Percentiles rank a stretch among this genome's conserved stretches.
These are phyloP conservation scores for Rutstroemia sp. DNA, from an alignment of 2,329 filamentous ascomycete species.

Conservation along the genomic window DNA sequence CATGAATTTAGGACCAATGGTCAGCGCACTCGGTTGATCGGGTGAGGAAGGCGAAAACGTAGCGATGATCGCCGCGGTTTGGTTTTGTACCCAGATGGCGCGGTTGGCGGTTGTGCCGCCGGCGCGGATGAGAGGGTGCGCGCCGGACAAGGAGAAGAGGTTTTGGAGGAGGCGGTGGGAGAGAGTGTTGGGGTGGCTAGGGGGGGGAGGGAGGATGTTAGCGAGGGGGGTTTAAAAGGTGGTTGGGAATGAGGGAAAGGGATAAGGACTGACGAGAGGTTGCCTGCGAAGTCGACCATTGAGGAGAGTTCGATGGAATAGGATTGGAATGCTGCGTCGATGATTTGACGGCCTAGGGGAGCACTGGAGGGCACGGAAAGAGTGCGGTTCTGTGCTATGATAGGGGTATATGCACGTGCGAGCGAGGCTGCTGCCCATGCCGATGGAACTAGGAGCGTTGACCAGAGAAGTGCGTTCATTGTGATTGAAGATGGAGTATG, in stretches of 20 bases:
- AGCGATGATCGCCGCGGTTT: neutral
- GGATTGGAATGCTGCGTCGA: constrained; percentile 8
- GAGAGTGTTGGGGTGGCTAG: neutral
- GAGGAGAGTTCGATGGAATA: constrained; percentile 13
- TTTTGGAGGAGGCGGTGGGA: neutral
- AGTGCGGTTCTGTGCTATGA: neutral
- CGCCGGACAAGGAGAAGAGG: neutral
- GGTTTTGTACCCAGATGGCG: neutral
- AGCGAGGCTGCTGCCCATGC: too few relatives aligned
- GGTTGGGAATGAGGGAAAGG: too few relatives aligned
- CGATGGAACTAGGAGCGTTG: too few relatives aligned
- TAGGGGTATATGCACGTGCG: too few relatives aligned
- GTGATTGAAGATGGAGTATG: too few relatives aligned
- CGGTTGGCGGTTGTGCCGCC: too few relatives aligned
- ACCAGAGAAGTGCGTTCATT: too few relatives aligned
- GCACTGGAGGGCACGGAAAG: neutral
- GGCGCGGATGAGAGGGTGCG: neutral
- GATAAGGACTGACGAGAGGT: neutral
- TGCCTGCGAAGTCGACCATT: constrained; percentile 10
- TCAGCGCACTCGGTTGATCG: neutral
- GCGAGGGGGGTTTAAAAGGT: too few relatives aligned
- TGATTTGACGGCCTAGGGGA: neutral
- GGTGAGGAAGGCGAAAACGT: neutral
- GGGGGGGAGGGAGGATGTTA: neutral
- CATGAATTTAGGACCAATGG: neutral